Base-by-base conservation (phyloP, 148 eudicot species). In the Rhododendron henanense region DNA sequence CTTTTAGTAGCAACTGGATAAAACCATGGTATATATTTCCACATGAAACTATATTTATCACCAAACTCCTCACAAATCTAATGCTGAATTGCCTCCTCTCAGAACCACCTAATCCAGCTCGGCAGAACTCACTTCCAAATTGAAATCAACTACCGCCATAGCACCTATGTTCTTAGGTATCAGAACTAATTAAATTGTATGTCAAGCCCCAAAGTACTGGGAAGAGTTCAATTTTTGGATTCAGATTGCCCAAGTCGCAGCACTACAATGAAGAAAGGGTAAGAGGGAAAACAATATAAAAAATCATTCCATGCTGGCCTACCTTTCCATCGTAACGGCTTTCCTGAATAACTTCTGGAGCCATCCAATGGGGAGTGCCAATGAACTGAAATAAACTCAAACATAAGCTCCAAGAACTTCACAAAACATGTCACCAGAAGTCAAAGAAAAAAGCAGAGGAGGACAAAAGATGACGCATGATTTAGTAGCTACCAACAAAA, bases 351-450 rank as follows among this genome's bases (percentile, higher is more conserved):
- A 97, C 98, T 92, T 97, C 99, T n/a, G 99, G 99, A 81, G 99
- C 98, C 99, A 97, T 97, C 99, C 99, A 97, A 90, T 97, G 99
- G 80, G 99, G 99, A 85, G 99, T 97, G 82, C 99, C 99, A 84
- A 97, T 97, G 85, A 97, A 95, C 99, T 97, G 93, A 80, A 63
- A 74, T 81, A 18, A 91, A 25, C 48, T 44, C 78, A 81, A 15
- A n/a, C 51, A 85, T 44, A 51, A 90, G 33, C 19, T 76, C 31
- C 48, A 73, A 33, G 51, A 45, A 63, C 74, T 41, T 85, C 37
- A 71, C 33, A 48, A 61, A 82, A 75, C 19, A 73, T 51, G 78
- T 63, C 61, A 67, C 48, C 73, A 59, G 51, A 78, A 47, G 82
- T 35, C 79, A 48, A 78, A 50, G 65, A 65, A 55, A 48, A 25